A percentile compares a stretch with the other conserved stretches of the same genome.
Evolutionary conservation across 352 stramenopile genomes (phyloP).

Genomic region (Globisporangium yorkense): DNA sequence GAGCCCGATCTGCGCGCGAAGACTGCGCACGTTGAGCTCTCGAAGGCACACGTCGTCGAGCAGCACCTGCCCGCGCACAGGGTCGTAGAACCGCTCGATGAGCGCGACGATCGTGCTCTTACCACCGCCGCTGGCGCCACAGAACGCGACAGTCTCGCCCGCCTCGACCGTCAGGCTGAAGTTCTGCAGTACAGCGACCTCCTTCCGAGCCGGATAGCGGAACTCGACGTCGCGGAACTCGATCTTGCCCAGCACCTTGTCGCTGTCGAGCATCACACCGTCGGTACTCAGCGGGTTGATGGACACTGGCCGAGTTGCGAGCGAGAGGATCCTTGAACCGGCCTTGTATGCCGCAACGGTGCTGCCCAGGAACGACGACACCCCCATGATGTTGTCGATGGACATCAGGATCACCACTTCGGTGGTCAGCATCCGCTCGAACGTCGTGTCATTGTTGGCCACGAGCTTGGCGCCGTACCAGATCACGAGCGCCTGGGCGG

Average conservation of each 20-base stretch:
- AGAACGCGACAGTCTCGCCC: constrained; percentile 24
- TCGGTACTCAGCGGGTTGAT: constrained; percentile 6
- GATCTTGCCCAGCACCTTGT: constrained; percentile 12
- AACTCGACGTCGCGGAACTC: constrained; percentile 18
- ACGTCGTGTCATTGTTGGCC: constrained; percentile 24
- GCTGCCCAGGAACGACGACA: constrained; percentile 19
- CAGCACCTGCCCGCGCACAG: constrained; percentile 13
- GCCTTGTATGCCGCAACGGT: constrained; percentile 28
- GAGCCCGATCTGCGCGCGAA: constrained; percentile 21
- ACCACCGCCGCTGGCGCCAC: constrained; percentile 18
- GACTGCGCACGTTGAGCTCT: constrained; percentile 20
- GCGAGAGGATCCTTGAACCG: constrained; percentile 6
- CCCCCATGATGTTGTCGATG: constrained; percentile 19
- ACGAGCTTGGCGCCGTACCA: constrained; percentile 50
- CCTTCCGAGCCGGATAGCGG: constrained; percentile 18
- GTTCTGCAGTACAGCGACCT: constrained; percentile 13
- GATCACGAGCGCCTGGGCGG: constrained; percentile 43
- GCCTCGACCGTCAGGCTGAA: constrained; percentile 17
- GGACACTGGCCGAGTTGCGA: background rate
- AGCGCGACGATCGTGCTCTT: constrained; percentile 28
- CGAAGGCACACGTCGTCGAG: constrained; percentile 18
- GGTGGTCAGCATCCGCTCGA: constrained; percentile 33
- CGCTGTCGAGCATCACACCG: constrained; percentile 1
- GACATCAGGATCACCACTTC: constrained; percentile 49
- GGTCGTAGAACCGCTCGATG: constrained; percentile 29